phyloP scores from a whole-genome alignment of 768 basidiomycete species.

The Xerocomus brunneocitrinus region DNA sequence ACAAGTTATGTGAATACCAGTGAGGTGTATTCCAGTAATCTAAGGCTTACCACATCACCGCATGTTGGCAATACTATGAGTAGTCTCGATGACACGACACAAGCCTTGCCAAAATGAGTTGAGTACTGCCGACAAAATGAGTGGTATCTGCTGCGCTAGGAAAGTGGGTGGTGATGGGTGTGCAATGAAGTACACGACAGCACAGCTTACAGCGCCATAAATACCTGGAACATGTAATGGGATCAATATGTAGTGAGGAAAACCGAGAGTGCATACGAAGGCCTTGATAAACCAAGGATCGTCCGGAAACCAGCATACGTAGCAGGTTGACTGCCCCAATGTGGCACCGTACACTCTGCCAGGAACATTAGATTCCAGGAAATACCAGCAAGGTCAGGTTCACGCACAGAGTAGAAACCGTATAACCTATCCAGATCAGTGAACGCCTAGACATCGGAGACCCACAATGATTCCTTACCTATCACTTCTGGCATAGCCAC shows the following conservation, averaged over 20 bases:
- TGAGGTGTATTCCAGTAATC: not conserved
- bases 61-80: not conserved
- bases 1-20: not conserved
- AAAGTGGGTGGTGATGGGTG: not conserved
- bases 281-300: slow-evolving; percentile 3
- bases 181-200: not conserved
- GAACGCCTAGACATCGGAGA: not conserved
- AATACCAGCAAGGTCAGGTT: not conserved
- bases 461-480: not conserved
- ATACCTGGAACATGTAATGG: slow-evolving; percentile 2
- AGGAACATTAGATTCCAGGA: not conserved
- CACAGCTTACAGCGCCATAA: not conserved
- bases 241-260: not conserved
- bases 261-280: not conserved
- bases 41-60: not conserved
- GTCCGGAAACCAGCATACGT: slow-evolving; percentile 8
- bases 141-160: slow-evolving; percentile 6
- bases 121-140: slow-evolving; percentile 1
- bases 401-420: slow-evolving; percentile 3
- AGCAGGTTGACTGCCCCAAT: slow-evolving; percentile 8
- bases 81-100: not conserved
- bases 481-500: not conserved
- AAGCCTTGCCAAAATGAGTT: not conserved
- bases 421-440: slow-evolving; percentile 1
- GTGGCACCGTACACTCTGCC: slow-evolving; percentile 12